Percentiles rank a stretch among this genome's conserved stretches.
phyloP scores from a whole-genome alignment of 2,329 filamentous ascomycete species.

The Penicillium sp. region DNA sequence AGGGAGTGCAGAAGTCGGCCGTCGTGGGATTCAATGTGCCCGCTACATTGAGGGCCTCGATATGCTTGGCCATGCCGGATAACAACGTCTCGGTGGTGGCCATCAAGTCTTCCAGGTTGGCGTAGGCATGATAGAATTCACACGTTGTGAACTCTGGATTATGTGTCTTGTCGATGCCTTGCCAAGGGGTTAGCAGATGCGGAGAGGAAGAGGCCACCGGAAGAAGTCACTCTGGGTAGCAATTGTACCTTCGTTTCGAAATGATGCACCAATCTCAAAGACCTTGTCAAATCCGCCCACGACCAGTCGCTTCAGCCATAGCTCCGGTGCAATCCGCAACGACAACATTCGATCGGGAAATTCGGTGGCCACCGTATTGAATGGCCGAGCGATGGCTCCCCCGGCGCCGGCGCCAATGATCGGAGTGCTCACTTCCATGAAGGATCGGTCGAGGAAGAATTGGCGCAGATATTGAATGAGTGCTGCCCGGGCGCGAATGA shows the following conservation, averaged over 20 bases:
- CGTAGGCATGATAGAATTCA: slow-evolving; percentile 90
- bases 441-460: slow-evolving; percentile 65
- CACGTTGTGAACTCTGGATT: slow-evolving; percentile 98
- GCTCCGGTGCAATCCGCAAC: slow-evolving; percentile 83
- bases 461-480: slow-evolving; percentile 69
- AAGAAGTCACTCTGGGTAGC: neutral
- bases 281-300: slow-evolving; percentile 82
- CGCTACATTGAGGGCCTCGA: slow-evolving; percentile 40
- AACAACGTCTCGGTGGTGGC: slow-evolving; percentile 68
- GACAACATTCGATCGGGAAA: slow-evolving; percentile 66
- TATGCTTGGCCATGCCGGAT: slow-evolving; percentile 50
- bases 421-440: slow-evolving; percentile 86
- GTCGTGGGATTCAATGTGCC: slow-evolving; percentile 44
- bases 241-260: slow-evolving; percentile 74
- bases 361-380: slow-evolving; percentile 72
- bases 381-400: slow-evolving; percentile 83
- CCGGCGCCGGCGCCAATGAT: slow-evolving; percentile 76
- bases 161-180: slow-evolving; percentile 72
- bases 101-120: slow-evolving; percentile 69
- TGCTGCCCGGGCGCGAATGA: slow-evolving; percentile 65
- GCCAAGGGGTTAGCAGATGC: neutral
- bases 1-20: slow-evolving; percentile 54
- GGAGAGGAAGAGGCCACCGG: neutral
- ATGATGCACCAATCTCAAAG: slow-evolving; percentile 88
- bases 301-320: slow-evolving; percentile 89